These are phyloP conservation scores for Umbellularia californica DNA, from an alignment of 164 flowering plant genomes.

Conservation along the genomic window DNA sequence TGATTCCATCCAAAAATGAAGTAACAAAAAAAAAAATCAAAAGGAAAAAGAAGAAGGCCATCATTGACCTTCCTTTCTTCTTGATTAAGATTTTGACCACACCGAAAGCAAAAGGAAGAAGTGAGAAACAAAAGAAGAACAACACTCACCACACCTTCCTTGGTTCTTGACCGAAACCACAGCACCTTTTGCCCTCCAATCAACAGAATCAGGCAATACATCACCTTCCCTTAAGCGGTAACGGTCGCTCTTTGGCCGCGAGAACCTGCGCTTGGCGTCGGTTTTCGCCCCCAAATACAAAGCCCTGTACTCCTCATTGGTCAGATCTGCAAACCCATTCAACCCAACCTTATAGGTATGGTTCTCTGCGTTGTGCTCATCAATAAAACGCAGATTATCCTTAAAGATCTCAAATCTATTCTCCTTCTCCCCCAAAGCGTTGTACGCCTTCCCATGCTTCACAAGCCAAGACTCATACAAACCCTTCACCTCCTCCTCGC, in stretches of 20 bases:
- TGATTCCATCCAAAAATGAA: no score
- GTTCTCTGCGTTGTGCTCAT: slow-evolving; percentile 55
- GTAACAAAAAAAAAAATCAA: no score
- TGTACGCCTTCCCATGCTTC: slow-evolving; percentile 49
- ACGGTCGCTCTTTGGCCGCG: slow-evolving; percentile 34
- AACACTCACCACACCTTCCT: slow-evolving; percentile 75
- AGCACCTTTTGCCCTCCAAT: slow-evolving; percentile 85
- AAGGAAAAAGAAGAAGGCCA: no score
- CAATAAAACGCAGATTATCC: slow-evolving; percentile 63
- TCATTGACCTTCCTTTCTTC: no score
- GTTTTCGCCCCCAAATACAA: slow-evolving; percentile 50
- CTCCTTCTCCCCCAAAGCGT: slow-evolving; percentile 48
- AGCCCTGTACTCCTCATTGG: slow-evolving; percentile 66
- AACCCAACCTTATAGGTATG: slow-evolving; percentile 56
- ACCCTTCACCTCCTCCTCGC: slow-evolving; percentile 37
- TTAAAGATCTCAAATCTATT: slow-evolving; percentile 17
- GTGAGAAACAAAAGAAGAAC: neutral
- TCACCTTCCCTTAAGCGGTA: slow-evolving; percentile 53
- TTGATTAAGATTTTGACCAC: neutral
- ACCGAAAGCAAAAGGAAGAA: neutral
- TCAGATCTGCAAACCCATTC: slow-evolving; percentile 75
- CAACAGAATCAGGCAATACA: slow-evolving; percentile 63
- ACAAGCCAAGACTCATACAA: slow-evolving; percentile 53
- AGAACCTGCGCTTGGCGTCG: slow-evolving; percentile 29
- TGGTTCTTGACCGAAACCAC: slow-evolving; percentile 75